These are phyloP conservation scores for Rutstroemia sp. DNA, from an alignment of 2,329 filamentous ascomycete species.

Conservation along the genomic window DNA sequence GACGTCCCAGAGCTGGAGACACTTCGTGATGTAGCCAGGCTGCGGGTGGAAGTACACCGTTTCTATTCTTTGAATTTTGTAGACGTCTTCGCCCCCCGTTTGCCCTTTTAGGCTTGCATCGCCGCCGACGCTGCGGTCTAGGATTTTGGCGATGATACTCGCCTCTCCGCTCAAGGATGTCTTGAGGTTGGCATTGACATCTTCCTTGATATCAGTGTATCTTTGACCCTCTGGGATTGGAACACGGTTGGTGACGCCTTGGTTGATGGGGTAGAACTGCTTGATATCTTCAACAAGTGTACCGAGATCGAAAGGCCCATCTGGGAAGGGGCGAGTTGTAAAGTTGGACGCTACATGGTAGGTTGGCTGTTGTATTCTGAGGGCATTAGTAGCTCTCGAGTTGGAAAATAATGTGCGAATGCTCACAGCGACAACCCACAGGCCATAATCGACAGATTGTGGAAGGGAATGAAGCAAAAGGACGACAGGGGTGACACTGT, in stretches of 20 bases:
- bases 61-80: neutral
- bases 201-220: neutral
- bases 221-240: neutral
- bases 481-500: no score
- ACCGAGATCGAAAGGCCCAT: neutral
- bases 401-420: no score
- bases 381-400: no score
- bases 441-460: no score
- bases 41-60: neutral
- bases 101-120: neutral
- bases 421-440: no score
- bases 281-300: neutral
- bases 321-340: no score
- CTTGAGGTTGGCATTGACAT: neutral
- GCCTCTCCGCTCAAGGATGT: neutral
- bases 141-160: neutral
- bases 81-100: neutral
- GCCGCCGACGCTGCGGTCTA: neutral
- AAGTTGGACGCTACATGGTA: no score
- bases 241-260: neutral
- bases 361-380: no score
- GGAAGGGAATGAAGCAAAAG: no score
- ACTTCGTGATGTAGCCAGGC: neutral
- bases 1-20: neutral
- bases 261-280: neutral